Conservation (phyloP, 805 yeast genomes). For the Hanseniaspora valbyensis region DNA sequence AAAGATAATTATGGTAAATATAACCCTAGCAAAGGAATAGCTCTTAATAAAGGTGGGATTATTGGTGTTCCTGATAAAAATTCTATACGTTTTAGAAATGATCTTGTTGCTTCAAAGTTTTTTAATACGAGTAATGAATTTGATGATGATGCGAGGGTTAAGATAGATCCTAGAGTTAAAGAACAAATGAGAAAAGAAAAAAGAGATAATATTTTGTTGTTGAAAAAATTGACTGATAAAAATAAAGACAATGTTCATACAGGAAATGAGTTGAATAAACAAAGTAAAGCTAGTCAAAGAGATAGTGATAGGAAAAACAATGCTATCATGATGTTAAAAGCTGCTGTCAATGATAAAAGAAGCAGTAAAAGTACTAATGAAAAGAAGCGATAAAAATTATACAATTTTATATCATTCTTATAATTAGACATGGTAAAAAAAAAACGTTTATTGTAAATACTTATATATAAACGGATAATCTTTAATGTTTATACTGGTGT, state of each 20-base stretch:
- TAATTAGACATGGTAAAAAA: neutral
- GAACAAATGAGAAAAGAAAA: neutral
- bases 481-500: neutral
- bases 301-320: neutral
- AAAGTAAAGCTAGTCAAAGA: neutral
- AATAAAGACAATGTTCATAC: neutral
- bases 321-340: neutral
- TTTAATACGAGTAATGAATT: neutral
- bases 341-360: neutral
- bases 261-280: neutral
- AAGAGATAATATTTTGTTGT: neutral
- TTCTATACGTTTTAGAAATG: constrained; percentile 5
- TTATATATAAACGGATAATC: neutral
- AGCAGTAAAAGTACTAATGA: too few relatives aligned
- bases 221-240: neutral
- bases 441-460: neutral
- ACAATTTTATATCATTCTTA: neutral
- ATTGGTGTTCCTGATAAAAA: neutral
- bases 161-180: neutral
- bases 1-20: too few relatives aligned
- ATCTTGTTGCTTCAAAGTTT: neutral
- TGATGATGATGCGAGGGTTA: neutral
- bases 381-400: too few relatives aligned
- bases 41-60: neutral
- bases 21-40: too few relatives aligned